Conservation (phyloP, 371 early-diverging fungal genomes). For the Mycotypha africana region DNA sequence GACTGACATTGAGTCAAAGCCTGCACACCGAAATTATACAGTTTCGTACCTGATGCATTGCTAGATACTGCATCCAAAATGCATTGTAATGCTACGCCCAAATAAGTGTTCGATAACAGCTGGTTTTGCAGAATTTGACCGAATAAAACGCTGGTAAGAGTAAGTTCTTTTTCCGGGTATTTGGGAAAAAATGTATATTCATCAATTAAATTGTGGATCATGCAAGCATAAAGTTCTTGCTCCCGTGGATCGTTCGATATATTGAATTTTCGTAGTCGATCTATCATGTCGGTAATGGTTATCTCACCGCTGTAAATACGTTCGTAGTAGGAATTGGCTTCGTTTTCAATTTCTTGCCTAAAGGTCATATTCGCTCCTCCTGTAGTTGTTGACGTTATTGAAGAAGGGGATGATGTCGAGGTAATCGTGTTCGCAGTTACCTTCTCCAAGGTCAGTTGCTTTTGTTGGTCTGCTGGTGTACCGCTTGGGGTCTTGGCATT, state of each 20-base stretch:
- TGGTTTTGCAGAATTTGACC: constrained; percentile 85
- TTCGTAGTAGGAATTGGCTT: constrained; percentile 74
- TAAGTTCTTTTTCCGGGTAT: constrained; percentile 92
- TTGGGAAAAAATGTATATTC: constrained; percentile 91
- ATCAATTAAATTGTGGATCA: constrained; percentile 86
- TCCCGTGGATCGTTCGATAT: constrained; percentile 64
- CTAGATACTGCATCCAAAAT: constrained; percentile 82
- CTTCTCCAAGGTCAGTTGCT: too few relatives aligned
- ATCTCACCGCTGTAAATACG: constrained; percentile 74
- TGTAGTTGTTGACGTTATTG: constrained; percentile 4
- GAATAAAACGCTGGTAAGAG: constrained; percentile 83
- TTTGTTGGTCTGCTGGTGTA: background rate
- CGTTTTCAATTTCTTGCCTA: constrained; percentile 57
- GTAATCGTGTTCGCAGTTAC: too few relatives aligned
- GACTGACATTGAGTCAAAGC: constrained; percentile 81
- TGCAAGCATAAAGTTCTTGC: constrained; percentile 74
- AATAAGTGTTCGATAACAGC: constrained; percentile 65
- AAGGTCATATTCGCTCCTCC: constrained; percentile 24
- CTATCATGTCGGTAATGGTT: constrained; percentile 69
- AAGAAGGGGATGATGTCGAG: too few relatives aligned
- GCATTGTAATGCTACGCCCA: constrained; percentile 78
- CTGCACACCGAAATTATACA: constrained; percentile 87
- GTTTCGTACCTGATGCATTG: constrained; percentile 73
- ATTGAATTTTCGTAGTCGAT: constrained; percentile 64
- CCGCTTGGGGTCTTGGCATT: background rate